phyloP scores from a whole-genome alignment of 306 rosid species.

The Prunus mira region DNA sequence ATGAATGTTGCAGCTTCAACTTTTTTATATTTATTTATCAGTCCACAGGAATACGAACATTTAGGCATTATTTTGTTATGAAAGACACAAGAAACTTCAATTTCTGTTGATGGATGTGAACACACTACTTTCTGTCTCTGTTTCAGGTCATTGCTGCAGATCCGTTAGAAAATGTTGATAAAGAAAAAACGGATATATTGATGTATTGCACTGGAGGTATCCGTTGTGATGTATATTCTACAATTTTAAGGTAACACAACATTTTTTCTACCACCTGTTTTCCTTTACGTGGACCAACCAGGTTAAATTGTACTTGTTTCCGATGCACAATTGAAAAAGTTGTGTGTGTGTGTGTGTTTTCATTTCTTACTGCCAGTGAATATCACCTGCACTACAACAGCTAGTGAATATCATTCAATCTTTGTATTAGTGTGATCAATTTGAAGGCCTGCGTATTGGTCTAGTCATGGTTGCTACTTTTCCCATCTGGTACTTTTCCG shows the following conservation, averaged over 20 bases:
- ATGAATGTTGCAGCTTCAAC: background rate
- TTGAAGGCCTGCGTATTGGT: too few species aligned
- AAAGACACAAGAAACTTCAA: constrained; percentile 7
- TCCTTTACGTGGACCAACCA: background rate
- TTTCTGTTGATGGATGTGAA: constrained; percentile 20
- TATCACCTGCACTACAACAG: background rate
- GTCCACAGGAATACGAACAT: background rate
- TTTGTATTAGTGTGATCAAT: background rate
- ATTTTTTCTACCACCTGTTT: background rate
- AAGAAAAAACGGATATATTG: constrained; percentile 60
- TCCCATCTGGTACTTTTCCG: background rate
- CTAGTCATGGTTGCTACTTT: too few species aligned
- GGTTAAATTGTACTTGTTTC: background rate
- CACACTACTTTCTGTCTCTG: constrained; percentile 20
- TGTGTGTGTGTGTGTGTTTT: background rate
- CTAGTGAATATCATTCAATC: background rate
- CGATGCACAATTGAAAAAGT: background rate
- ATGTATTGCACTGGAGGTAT: constrained; percentile 99
- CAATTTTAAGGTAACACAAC: constrained; percentile 65
- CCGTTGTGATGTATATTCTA: constrained; percentile 84
- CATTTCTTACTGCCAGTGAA: background rate
- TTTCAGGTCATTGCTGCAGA: constrained; percentile 67
- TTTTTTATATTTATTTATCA: background rate
- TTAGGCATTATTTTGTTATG: constrained; percentile 9
- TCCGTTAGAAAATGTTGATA: constrained; percentile 70